Percentiles rank a stretch among this genome's conserved stretches.
Evolutionary conservation across 805 yeast species (phyloP).

Genomic region (Zygotorulaspora chibaensis): DNA sequence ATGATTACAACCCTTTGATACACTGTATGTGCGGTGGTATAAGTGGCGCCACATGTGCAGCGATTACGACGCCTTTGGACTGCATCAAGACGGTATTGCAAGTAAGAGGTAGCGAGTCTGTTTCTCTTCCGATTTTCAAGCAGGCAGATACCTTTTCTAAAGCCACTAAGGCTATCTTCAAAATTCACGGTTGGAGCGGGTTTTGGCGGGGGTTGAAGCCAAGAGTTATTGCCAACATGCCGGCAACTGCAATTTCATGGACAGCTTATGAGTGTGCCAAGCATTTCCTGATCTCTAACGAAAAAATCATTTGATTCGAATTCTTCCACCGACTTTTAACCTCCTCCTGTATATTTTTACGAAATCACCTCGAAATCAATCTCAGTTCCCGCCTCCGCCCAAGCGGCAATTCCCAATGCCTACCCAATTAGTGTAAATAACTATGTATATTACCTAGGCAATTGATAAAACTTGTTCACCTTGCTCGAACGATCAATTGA

Average conservation of each 20-base stretch:
- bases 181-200: constrained; percentile 56
- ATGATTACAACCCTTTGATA: constrained; percentile 76
- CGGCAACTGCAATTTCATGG: constrained; percentile 96
- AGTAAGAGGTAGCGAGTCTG: constrained; percentile 55
- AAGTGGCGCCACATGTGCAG: constrained; percentile 95
- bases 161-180: constrained; percentile 66
- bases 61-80: constrained; percentile 89
- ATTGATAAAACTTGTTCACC: background rate
- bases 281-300: constrained; percentile 30
- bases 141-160: constrained; percentile 60
- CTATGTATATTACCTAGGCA: background rate
- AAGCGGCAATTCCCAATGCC: background rate
- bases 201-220: constrained; percentile 86
- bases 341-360: background rate
- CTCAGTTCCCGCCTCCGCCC: background rate
- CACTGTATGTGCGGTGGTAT: constrained; percentile 92
- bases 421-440: background rate
- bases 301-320: background rate
- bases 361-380: background rate
- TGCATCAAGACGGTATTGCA: constrained; percentile 89
- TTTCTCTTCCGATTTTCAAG: constrained; percentile 40
- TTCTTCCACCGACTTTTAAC: background rate
- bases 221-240: constrained; percentile 86
- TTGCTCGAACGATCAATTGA: no score
- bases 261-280: constrained; percentile 97